phyloP scores from a whole-genome alignment of 495 filamentous ascomycete genomes.

The Apodospora peruviana region DNA sequence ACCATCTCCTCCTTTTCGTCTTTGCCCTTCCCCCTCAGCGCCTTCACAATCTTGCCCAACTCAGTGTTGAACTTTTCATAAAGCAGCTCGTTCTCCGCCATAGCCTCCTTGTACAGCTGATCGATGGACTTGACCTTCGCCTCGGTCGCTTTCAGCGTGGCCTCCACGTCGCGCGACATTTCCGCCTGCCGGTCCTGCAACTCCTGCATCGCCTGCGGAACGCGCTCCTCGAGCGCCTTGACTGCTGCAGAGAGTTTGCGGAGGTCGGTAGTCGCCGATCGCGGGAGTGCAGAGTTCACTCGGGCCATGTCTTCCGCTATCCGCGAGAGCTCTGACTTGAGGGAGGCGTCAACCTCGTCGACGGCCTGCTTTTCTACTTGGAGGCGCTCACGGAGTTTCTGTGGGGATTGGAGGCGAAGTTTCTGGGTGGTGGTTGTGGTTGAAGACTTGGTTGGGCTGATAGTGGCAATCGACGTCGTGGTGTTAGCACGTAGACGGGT shows the following conservation, averaged over 20 bases:
- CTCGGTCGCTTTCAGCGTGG: slow-evolving; percentile 63
- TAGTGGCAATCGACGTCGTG: slow-evolving; percentile 30
- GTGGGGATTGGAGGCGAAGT: slow-evolving; percentile 80
- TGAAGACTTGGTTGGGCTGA: neutral
- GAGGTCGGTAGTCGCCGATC: slow-evolving; percentile 34
- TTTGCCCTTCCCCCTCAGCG: slow-evolving; percentile 56
- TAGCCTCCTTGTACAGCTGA: slow-evolving; percentile 81
- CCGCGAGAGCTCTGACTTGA: slow-evolving; percentile 72
- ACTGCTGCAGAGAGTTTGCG: slow-evolving; percentile 51
- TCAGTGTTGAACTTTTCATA: slow-evolving; percentile 93
- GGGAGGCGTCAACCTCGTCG: slow-evolving; percentile 56
- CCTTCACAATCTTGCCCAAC: slow-evolving; percentile 73
- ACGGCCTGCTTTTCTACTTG: slow-evolving; percentile 73
- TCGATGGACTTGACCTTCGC: slow-evolving; percentile 77
- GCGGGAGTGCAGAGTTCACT: slow-evolving; percentile 44
- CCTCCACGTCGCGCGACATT: slow-evolving; percentile 63
- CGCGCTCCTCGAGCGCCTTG: slow-evolving; percentile 56
- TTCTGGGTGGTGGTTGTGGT: slow-evolving; percentile 45
- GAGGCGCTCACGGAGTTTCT: slow-evolving; percentile 87
- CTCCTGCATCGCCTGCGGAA: slow-evolving; percentile 57
- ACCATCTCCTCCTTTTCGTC: slow-evolving; percentile 66
- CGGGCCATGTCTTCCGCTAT: slow-evolving; percentile 78
- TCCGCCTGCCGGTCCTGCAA: slow-evolving; percentile 54
- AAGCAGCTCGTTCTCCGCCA: slow-evolving; percentile 87
- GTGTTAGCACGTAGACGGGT: slow-evolving; percentile 3